These are phyloP conservation scores for Hansenula lynferdii DNA, from an alignment of 1,139 yeast species.

Conservation along the genomic window DNA sequence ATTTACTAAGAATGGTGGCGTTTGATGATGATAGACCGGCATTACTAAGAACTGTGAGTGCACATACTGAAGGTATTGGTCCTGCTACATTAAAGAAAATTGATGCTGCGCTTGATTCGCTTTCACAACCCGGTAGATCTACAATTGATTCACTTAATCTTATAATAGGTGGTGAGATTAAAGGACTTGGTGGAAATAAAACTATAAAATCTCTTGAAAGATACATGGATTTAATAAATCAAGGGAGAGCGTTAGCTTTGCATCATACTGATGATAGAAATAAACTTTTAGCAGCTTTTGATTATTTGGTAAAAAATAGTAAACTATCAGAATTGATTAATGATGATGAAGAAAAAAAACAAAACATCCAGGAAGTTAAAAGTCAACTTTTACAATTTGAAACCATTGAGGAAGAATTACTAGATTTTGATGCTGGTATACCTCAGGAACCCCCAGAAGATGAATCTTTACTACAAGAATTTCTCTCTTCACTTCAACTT, in stretches of 20 bases:
- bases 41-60: conserved; percentile 47
- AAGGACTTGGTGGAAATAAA: neutral
- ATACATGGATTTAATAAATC: conserved; percentile 3
- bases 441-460: neutral
- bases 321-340: conserved; percentile 32
- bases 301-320: conserved; percentile 26
- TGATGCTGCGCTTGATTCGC: conserved; percentile 20
- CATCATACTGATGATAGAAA: conserved; percentile 12
- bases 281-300: conserved; percentile 9
- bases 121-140: too few relatives aligned
- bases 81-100: conserved; percentile 42
- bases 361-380: conserved; percentile 41
- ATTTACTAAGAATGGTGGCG: conserved; percentile 56
- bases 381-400: conserved; percentile 36
- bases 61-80: conserved; percentile 74
- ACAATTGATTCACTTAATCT: too few relatives aligned
- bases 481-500: conserved; percentile 59
- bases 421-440: conserved; percentile 3
- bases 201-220: neutral
- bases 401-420: conserved; percentile 28
- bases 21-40: conserved; percentile 59
- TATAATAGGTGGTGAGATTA: conserved; percentile 13
- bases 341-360: conserved; percentile 22
- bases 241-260: neutral
- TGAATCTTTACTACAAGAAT: conserved; percentile 36